A percentile compares a stretch with the other conserved stretches of the same genome.
phyloP scores from a whole-genome alignment of 192 early-diverging fungal species.

The Coemansia javaensis region DNA sequence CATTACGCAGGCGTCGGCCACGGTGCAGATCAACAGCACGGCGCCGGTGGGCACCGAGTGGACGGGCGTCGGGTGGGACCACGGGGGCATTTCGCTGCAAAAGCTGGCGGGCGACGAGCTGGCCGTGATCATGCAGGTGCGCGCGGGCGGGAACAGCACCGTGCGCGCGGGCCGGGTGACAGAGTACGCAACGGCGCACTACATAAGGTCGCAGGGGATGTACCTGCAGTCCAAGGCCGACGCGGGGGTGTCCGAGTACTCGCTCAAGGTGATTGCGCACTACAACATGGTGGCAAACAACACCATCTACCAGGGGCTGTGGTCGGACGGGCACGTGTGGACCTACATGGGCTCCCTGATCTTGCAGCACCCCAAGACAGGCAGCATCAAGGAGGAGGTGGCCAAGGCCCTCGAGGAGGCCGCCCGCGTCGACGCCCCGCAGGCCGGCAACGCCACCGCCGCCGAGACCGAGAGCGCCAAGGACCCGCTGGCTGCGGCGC shows the following conservation, averaged over 20 bases:
- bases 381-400: slow-evolving; percentile 42
- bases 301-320: slow-evolving; percentile 49
- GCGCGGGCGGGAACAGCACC: slow-evolving; percentile 19
- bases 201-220: slow-evolving; percentile 29
- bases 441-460: not conserved
- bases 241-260: slow-evolving; percentile 3
- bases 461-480: slow-evolving; percentile 1
- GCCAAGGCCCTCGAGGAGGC: slow-evolving; percentile 34
- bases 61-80: slow-evolving; percentile 41
- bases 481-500: slow-evolving; percentile 24
- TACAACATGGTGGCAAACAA: slow-evolving; percentile 51
- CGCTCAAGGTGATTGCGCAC: slow-evolving; percentile 45
- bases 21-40: slow-evolving; percentile 31
- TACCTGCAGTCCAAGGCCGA: slow-evolving; percentile 34
- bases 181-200: slow-evolving; percentile 39
- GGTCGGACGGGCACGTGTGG: slow-evolving; percentile 47
- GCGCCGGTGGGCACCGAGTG: slow-evolving; percentile 45
- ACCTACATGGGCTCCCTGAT: slow-evolving; percentile 47
- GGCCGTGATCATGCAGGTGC: slow-evolving; percentile 31
- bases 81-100: slow-evolving; percentile 34
- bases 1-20: slow-evolving; percentile 34
- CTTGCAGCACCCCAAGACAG: slow-evolving; percentile 37
- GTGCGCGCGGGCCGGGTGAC: slow-evolving; percentile 34
- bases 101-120: slow-evolving; percentile 27
- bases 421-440: slow-evolving; percentile 3